Conservation (phyloP, 257 asterid genomes). For the Ophiorrhiza pumila region DNA sequence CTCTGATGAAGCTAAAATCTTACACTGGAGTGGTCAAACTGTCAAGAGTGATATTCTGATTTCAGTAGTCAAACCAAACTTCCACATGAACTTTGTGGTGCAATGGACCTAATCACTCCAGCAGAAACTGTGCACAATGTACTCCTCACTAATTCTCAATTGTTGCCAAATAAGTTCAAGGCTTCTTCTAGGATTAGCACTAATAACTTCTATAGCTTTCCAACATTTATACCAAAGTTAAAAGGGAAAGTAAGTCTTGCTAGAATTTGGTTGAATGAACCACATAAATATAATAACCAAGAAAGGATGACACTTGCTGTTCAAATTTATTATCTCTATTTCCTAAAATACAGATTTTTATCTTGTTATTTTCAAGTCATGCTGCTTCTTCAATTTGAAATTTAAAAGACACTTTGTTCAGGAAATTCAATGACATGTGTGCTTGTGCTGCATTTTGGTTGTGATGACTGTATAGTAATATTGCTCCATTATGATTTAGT, state of each 20-base stretch:
- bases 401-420: neutral
- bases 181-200: neutral
- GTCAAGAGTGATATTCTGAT: neutral
- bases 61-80: neutral
- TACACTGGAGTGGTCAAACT: neutral
- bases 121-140: neutral
- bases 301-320: neutral
- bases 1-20: neutral
- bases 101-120: neutral
- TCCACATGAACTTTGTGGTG: neutral
- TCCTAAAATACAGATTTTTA: neutral
- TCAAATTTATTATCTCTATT: neutral
- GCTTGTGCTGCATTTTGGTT: neutral
- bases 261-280: neutral
- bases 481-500: slow-evolving; percentile 46
- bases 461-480: slow-evolving; percentile 6
- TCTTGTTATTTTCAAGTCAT: neutral
- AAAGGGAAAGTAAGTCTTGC: neutral
- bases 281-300: neutral
- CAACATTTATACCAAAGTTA: neutral
- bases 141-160: neutral
- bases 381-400: neutral
- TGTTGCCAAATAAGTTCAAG: neutral
- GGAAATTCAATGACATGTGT: neutral
- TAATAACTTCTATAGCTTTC: neutral